phyloP scores from a whole-genome alignment of 208 protist species.

The Acanthamoeba triangularis region DNA sequence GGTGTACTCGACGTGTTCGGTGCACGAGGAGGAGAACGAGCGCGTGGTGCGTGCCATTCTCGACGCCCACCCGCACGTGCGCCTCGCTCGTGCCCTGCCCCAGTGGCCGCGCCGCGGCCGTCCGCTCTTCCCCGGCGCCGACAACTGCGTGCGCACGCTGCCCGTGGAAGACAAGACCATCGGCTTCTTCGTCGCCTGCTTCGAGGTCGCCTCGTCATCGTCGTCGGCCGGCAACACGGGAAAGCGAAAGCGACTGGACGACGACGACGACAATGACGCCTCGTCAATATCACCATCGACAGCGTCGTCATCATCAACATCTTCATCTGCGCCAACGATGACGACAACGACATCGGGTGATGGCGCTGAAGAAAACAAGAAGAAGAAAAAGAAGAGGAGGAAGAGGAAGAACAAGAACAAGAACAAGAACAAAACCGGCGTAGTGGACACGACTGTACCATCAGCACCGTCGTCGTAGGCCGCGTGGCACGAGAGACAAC shows the following conservation, averaged over 20 bases:
- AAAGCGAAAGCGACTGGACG: not conserved
- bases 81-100: constrained; percentile 80
- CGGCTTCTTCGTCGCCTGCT: constrained; percentile 91
- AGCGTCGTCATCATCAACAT: no score
- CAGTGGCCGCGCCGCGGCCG: constrained; percentile 85
- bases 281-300: no score
- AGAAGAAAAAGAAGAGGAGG: not conserved
- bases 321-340: no score
- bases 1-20: constrained; percentile 92
- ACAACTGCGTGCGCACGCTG: constrained; percentile 81
- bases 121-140: not conserved
- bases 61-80: constrained; percentile 33
- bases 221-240: no score
- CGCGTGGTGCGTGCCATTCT: constrained; percentile 86
- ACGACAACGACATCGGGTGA: not conserved
- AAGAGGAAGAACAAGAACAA: constrained; percentile 30
- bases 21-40: constrained; percentile 90
- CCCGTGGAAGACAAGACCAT: constrained; percentile 84
- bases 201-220: constrained; percentile 74
- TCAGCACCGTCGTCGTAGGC: no score
- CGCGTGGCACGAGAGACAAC: no score
- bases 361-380: not conserved
- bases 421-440: not conserved
- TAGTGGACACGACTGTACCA: not conserved
- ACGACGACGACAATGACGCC: not conserved